phyloP scores from a whole-genome alignment of 345 rosid genomes.

The Corymbia maculata region DNA sequence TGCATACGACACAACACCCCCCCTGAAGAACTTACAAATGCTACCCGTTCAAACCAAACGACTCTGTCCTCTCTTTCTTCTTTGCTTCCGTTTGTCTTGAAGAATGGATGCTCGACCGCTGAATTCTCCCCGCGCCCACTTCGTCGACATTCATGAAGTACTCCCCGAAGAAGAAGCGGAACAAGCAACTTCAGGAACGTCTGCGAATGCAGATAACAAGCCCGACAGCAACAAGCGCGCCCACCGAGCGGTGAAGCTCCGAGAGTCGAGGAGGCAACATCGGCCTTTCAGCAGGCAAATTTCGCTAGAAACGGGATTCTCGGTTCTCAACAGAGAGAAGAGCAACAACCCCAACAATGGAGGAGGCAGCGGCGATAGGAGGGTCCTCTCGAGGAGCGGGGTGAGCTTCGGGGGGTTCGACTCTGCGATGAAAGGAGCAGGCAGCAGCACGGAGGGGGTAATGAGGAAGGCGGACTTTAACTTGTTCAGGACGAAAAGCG shows the following conservation, averaged over 20 bases:
- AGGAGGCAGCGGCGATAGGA: conserved; percentile 31
- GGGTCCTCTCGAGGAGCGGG: conserved; percentile 62
- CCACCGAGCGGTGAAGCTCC: conserved; percentile 18
- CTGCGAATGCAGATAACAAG: conserved; percentile 2
- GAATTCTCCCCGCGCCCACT: conserved; percentile 10
- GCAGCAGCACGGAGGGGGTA: conserved; percentile 11
- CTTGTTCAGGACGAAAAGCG: conserved; percentile 71
- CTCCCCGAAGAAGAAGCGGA: conserved; percentile 39
- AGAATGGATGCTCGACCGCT: background rate
- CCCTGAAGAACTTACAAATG: background rate
- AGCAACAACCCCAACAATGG: background rate
- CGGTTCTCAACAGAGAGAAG: conserved; percentile 47
- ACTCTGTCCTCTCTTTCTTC: background rate
- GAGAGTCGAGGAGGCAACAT: conserved; percentile 33
- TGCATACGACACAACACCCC: background rate
- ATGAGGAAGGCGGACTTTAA: conserved; percentile 61
- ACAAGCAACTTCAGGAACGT: conserved; percentile 12
- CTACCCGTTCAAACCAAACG: background rate
- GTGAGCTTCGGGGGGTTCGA: conserved; percentile 82
- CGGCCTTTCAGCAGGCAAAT: conserved; percentile 63
- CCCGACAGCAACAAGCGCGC: conserved; percentile 1
- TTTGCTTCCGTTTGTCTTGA: background rate
- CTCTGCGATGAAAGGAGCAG: conserved; percentile 3
- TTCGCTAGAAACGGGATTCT: conserved; percentile 82
- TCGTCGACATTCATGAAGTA: conserved; percentile 64